These are phyloP conservation scores for Penicillium expansum DNA, from an alignment of 2,329 filamentous ascomycete species.

Conservation along the genomic window DNA sequence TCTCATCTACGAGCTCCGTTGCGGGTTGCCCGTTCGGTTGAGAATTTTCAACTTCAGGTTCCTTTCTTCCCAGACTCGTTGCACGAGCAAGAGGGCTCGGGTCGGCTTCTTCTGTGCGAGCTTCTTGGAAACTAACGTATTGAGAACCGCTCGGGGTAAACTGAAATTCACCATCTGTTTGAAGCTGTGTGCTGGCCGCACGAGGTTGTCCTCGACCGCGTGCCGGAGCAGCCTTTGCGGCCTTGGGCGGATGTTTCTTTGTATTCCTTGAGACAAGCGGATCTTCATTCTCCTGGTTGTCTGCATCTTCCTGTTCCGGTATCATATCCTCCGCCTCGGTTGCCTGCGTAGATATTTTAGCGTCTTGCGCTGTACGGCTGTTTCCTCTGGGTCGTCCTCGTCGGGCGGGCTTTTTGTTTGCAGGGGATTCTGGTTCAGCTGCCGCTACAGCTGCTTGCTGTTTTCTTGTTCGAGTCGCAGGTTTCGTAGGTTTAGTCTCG, in stretches of 20 bases:
- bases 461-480: slow-evolving; percentile 28
- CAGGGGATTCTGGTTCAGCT: slow-evolving; percentile 10
- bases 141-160: slow-evolving; percentile 37
- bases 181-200: slow-evolving; percentile 25
- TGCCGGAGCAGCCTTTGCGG: slow-evolving; percentile 9
- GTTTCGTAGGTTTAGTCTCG: slow-evolving; percentile 29
- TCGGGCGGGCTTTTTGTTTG: slow-evolving; percentile 17
- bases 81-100: slow-evolving; percentile 18
- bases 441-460: slow-evolving; percentile 17
- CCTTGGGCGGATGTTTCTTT: slow-evolving; percentile 8
- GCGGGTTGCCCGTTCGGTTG: slow-evolving; percentile 31
- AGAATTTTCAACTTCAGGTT: slow-evolving; percentile 20
- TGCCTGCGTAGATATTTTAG: slow-evolving; percentile 28
- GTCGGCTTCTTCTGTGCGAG: slow-evolving; percentile 20
- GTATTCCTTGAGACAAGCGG: slow-evolving; percentile 24
- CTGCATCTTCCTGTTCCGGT: slow-evolving; percentile 26
- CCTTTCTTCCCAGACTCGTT: slow-evolving; percentile 16
- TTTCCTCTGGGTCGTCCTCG: slow-evolving; percentile 35
- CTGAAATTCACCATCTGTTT: slow-evolving; percentile 42
- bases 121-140: slow-evolving; percentile 21
- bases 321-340: slow-evolving; percentile 45
- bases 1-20: slow-evolving; percentile 36
- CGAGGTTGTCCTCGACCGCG: slow-evolving; percentile 28
- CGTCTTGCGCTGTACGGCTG: slow-evolving; percentile 26
- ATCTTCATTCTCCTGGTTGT: slow-evolving; percentile 24